Base-by-base conservation (phyloP, 495 filamentous ascomycete species). In the Penicillium soppii region DNA sequence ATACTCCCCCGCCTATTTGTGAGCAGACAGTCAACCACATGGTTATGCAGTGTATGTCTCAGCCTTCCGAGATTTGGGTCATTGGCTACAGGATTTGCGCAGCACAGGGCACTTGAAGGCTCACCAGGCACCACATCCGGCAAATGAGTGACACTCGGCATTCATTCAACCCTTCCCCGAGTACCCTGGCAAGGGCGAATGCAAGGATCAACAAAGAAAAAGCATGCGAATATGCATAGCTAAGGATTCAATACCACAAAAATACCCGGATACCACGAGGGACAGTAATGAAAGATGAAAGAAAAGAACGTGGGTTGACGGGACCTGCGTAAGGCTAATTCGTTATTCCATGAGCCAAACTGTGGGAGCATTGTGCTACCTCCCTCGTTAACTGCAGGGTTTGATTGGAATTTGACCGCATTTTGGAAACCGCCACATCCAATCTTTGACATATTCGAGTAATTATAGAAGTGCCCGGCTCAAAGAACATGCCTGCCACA, bases 321-420 rank as follows among this genome's bases (percentile, higher is more conserved):
- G 66, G 66, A 63, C 61, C 61, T 70, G 65, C 61, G 57, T 44
- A 47, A 48, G 36, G n/a, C n/a, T n/a, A 54, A 47, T 27, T 43
- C 48, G 43, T 6, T 2, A 30, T 29, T 23, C 33, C 33, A 46
- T n/a, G 27, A 22, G 29, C 22, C 16, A n/a, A 4, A 5, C 16
- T 16, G 1, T 21, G 7, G 17, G 20, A n/a, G 27, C 30, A 42
- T 23, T 27, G 12, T 10, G 39, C 7, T 21, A 29, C 35, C 17
- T 50, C 20, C 33, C 5, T 13, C 20, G 10, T 21, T 1, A 22
- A 26, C 7, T 10, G 13, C 36, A 49, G 36, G 46, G 36, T 4
- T 49, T 29, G 10, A 36, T 40, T 38, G 25, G 25, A 20, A 10
- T 23, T 42, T 38, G 23, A 23, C 23, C 13, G 32, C 13, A 43